phyloP scores from a whole-genome alignment of 225 moss, liverwort and hornwort species.

The Pseudoscleropodium purum region DNA sequence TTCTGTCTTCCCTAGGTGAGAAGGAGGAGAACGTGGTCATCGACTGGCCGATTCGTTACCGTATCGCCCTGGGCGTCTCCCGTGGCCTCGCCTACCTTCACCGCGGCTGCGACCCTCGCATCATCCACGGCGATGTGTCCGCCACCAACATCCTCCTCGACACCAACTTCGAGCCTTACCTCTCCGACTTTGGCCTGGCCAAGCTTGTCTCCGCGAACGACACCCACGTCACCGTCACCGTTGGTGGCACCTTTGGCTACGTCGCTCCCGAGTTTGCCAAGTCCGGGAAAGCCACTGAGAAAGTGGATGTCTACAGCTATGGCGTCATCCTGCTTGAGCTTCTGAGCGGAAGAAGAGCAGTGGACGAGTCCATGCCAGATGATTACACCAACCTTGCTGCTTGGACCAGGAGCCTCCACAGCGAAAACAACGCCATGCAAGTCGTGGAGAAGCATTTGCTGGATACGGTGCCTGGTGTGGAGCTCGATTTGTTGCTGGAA shows the following conservation, averaged over 20 bases:
- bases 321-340: slow-evolving; percentile 46
- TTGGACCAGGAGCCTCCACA: slow-evolving; percentile 18
- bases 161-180: slow-evolving; percentile 21
- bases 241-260: slow-evolving; percentile 44
- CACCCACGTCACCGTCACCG: slow-evolving; percentile 30
- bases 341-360: slow-evolving; percentile 25
- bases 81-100: slow-evolving; percentile 39
- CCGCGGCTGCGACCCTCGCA: slow-evolving; percentile 37
- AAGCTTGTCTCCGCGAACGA: slow-evolving; percentile 20
- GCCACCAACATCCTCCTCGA: slow-evolving; percentile 42
- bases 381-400: slow-evolving; percentile 27
- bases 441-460: slow-evolving; percentile 12
- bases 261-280: slow-evolving; percentile 44
- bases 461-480: slow-evolving; percentile 14
- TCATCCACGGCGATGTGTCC: slow-evolving; percentile 38
- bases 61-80: slow-evolving; percentile 33
- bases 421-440: background rate
- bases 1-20: background rate
- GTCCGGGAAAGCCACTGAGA: slow-evolving; percentile 29
- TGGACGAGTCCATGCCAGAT: slow-evolving; percentile 16
- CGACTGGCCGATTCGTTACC: slow-evolving; percentile 26
- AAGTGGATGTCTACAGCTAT: slow-evolving; percentile 49
- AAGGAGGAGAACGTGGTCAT: background rate
- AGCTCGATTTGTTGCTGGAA: slow-evolving; percentile 26
- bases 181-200: slow-evolving; percentile 48